phyloP scores from a whole-genome alignment of 495 filamentous ascomycete genomes.

The Immersiella caudata region DNA sequence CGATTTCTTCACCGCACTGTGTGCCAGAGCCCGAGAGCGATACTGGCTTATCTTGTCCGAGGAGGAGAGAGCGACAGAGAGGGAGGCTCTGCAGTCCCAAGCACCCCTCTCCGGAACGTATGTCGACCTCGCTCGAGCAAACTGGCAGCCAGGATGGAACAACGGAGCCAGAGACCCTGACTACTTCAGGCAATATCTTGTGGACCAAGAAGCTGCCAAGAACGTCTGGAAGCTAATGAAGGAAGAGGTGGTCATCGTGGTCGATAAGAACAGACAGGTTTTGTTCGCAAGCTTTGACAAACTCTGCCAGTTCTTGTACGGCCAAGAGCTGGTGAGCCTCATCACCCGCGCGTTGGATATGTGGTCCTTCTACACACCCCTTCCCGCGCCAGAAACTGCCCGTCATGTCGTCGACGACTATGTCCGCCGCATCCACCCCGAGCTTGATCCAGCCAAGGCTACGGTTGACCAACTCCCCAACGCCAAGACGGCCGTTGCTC shows the following conservation, averaged over 20 bases:
- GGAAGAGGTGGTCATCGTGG: neutral
- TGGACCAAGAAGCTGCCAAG: neutral
- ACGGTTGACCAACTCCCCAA: conserved; percentile 11
- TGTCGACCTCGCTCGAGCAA: neutral
- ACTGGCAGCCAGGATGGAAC: conserved; percentile 1
- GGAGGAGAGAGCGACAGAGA: neutral
- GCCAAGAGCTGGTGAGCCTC: neutral
- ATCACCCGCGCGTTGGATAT: neutral
- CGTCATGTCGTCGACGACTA: conserved; percentile 7
- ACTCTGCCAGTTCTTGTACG: conserved; percentile 1
- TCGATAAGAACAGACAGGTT: conserved; percentile 5
- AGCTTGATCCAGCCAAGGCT: conserved; percentile 10
- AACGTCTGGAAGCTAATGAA: neutral
- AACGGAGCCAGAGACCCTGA: neutral
- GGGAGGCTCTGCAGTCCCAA: neutral
- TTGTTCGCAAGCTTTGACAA: conserved; percentile 7
- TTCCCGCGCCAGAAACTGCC: neutral
- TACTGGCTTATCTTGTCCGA: conserved; percentile 7
- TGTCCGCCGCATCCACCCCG: conserved; percentile 11
- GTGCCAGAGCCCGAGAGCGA: conserved; percentile 1
- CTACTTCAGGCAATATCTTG: neutral
- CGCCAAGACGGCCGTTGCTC: conserved; percentile 11
- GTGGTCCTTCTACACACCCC: conserved; percentile 2
- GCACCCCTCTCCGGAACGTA: neutral
- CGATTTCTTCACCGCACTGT: neutral